Base-by-base conservation (phyloP, 2,329 filamentous ascomycete genomes). In the Ascocoryne sarcoides region DNA sequence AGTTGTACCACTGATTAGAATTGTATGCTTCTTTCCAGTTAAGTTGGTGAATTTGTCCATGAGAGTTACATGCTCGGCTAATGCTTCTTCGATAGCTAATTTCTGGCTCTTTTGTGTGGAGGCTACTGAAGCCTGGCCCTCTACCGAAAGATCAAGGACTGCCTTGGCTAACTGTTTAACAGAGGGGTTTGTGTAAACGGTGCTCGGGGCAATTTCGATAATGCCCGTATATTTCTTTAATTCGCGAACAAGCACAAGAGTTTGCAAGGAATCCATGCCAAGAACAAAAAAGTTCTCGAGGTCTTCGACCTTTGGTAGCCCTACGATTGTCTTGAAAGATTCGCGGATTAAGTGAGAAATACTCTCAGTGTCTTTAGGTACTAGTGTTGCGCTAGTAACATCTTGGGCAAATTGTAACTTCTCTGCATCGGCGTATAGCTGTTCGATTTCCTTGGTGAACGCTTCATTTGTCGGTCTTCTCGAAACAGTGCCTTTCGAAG, bases 1-100 rank as follows among this genome's bases (percentile, higher is more conserved):
- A 0, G 70, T 73, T 4, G 64, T 67, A 10, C 68, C 71, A 0
- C 68, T 73, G 15, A 74, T 45, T 5, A 69, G 47, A 2, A 63
- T 40, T 4, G 32, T 43, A 43, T n/a, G 41, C 17, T 16, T 38
- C 16, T 9, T 10, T 19, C 7, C 3, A 14, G 18, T 21, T 20
- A 12, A 5, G 32, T 8, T 19, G n/a, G 4, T 12, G 4, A 20
- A 5, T 8, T 20, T 19, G 18, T 3, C 17, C 8, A 17, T 18
- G 3, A 10, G 17, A 8, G 5, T 12, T 12, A 10, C 12, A n/a
- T 20, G 32, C 12, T 8, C 9, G 18, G 3, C 9, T 20, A 35
- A 19, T 18, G n/a, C 9, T 20, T 21, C 19, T 17, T 35, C 17
- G 4, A 35, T 35, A 4, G n/a, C 12, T 10, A 8, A 17, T 18